Evolutionary conservation across 768 basidiomycete species (phyloP), one percentile per base, ranked within the genome.

Genomic region (Auricularia heimuer): DNA sequence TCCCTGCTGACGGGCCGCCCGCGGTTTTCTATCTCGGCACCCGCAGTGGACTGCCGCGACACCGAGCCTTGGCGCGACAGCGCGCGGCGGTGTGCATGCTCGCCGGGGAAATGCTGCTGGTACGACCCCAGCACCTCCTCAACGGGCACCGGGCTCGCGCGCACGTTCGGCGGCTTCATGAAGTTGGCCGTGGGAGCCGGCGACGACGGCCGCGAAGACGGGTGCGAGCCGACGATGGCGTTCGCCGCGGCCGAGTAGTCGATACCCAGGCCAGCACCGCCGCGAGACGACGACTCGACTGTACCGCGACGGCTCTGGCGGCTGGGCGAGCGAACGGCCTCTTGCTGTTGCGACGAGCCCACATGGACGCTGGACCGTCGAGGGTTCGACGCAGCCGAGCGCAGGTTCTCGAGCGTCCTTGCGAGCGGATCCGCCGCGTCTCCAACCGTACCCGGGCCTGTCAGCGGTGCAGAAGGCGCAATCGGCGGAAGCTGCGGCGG

Each of bases 21-120:
- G 29, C 82, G 73, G 62, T 18, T 47, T 60, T 73, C 79, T 64
- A 79, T 80, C 18, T 77, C 79, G 16, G 56, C 29, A 7, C 29
- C 56, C 4, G 56, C 56, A 11, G 18, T 29, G 6, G 56, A 60
- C 56, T 24, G 21, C 56, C 56, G 56, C 1, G 24, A 33, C 8
- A 60, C 24, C 7, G 56, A 60, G 56, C 24, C 24, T 11, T 29
- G 18, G 24, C 56, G 56, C 10, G 62, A 64, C 47, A 67, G 64
- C 8, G 73, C 65, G 24, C 56, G 56, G 29, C 29, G 29, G 12
- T 60, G 56, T 18, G 47, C 47, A 35, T 60, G 56, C 73, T 97
- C 95, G 3, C 93, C 94, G 6, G 94, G 95, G 72, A 98, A 83
- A 1, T 88, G 84, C 70, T 94, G 92, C 34, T 87, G 83, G 71